Evolutionary conservation across 768 basidiomycete species (phyloP).

Genomic region (Leccinum subtestaceum): DNA sequence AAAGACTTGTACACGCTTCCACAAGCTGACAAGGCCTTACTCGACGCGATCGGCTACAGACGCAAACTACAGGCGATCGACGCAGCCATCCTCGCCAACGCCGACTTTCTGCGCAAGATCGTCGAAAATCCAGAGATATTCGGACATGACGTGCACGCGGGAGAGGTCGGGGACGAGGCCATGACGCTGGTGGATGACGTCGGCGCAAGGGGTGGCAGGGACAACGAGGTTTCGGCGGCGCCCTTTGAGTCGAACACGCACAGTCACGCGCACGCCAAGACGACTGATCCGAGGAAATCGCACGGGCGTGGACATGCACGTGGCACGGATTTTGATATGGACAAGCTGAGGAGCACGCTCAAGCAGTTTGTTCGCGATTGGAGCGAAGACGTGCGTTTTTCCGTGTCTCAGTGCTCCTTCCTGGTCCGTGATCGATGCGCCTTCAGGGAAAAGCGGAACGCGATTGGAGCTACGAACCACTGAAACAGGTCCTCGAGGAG

Average conservation of each 20-base stretch:
- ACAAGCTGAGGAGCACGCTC: conserved; percentile 87
- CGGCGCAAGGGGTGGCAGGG: neutral
- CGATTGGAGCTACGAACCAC: conserved; percentile 75
- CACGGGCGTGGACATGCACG: neutral
- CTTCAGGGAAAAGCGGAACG: conserved; percentile 72
- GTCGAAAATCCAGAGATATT: conserved; percentile 80
- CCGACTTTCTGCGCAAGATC: conserved; percentile 71
- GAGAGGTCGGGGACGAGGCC: conserved; percentile 14
- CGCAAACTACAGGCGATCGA: conserved; percentile 79
- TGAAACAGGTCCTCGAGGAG: conserved; percentile 67
- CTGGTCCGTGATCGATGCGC: neutral
- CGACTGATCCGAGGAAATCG: conserved; percentile 12
- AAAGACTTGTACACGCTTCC: conserved; percentile 77
- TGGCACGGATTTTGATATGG: conserved; percentile 71
- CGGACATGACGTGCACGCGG: conserved; percentile 41
- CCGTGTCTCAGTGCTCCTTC: neutral
- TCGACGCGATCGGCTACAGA: conserved; percentile 70
- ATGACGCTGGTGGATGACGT: conserved; percentile 17
- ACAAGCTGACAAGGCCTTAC: conserved; percentile 61
- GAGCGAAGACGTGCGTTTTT: conserved; percentile 66
- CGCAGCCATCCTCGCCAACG: conserved; percentile 75
- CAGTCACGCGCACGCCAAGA: conserved; percentile 16
- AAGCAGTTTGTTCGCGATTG: conserved; percentile 95
- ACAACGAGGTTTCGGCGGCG: neutral
- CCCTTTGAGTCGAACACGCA: conserved; percentile 28